Evolutionary conservation across 495 filamentous ascomycete species (phyloP).

Genomic region (Neurospora sp.): DNA sequence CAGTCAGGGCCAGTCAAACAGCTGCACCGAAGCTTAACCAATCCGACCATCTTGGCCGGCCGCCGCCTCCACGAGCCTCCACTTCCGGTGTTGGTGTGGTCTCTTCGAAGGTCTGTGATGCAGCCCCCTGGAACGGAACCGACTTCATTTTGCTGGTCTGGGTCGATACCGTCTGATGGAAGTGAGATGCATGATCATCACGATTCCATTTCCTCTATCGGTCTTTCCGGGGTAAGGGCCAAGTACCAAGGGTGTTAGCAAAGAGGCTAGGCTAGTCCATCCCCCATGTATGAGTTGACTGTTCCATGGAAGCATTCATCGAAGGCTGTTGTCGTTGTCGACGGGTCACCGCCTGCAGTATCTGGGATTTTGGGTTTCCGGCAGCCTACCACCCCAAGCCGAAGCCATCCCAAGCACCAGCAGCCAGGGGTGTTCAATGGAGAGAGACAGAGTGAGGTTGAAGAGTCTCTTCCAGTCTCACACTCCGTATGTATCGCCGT

Average conservation of each 20-base stretch:
- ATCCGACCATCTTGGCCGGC: conserved; percentile 4
- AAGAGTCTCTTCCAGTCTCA: neutral
- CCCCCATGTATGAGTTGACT: neutral
- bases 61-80: conserved; percentile 10
- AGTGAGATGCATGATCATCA: neutral
- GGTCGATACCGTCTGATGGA: neutral
- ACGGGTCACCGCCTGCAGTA: neutral
- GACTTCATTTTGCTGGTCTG: neutral
- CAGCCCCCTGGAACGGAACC: no score
- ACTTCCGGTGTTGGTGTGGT: conserved; percentile 6
- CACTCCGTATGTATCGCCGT: neutral
- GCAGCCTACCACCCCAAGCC: neutral
- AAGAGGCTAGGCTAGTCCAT: neutral
- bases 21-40: conserved; percentile 18
- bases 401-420: neutral
- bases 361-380: neutral
- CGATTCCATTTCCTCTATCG: neutral
- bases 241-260: neutral
- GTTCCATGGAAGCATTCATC: neutral
- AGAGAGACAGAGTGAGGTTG: neutral
- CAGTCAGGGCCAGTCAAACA: neutral
- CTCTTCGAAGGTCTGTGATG: no score
- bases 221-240: neutral
- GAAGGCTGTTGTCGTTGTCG: neutral
- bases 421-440: neutral